Evolutionary conservation across 1,139 yeast species (phyloP).

Genomic region (Diutina mesorugosa): DNA sequence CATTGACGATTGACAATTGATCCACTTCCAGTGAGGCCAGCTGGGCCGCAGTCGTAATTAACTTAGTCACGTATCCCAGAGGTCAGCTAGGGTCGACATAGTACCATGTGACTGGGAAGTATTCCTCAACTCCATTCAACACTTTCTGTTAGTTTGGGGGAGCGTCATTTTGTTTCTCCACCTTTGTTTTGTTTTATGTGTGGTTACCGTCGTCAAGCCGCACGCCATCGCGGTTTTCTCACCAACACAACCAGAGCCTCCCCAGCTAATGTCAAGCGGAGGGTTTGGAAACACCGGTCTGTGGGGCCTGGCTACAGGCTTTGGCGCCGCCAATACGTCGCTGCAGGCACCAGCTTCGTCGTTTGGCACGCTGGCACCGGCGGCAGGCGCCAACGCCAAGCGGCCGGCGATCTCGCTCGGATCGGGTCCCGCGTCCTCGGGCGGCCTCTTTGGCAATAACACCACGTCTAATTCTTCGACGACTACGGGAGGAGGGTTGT

Average conservation of each 20-base stretch:
- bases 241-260: neutral
- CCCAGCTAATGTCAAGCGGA: neutral
- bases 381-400: neutral
- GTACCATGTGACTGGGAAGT: no score
- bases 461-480: neutral
- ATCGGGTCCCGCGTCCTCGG: neutral
- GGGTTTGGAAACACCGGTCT: neutral
- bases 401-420: neutral
- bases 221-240: neutral
- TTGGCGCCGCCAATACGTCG: neutral
- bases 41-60: no score
- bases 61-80: no score
- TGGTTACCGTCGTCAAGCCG: neutral
- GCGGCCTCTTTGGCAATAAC: neutral
- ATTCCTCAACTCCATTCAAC: no score
- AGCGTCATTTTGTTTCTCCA: no score
- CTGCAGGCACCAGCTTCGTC: neutral
- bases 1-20: no score
- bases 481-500: conserved; percentile 4
- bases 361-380: neutral
- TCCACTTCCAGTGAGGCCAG: no score
- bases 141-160: no score
- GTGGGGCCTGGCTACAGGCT: neutral
- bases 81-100: no score
- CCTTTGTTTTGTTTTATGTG: no score